Percentiles rank a stretch among this genome's conserved stretches.
phyloP scores from a whole-genome alignment of 768 basidiomycete species.

The Kwoniella heveanensis region DNA sequence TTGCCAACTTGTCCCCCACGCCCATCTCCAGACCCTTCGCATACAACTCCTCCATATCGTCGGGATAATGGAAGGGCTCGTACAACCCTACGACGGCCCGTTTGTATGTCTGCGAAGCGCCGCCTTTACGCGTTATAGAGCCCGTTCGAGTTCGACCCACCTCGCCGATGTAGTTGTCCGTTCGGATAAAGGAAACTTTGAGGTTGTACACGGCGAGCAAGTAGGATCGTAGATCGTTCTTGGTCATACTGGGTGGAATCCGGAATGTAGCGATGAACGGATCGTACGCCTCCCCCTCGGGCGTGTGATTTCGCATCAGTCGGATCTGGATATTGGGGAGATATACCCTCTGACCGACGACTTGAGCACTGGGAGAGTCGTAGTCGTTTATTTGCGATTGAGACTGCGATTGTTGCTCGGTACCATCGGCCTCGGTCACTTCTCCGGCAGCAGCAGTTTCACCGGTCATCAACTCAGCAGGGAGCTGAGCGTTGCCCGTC shows the following conservation, averaged over 20 bases:
- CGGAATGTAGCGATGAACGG: constrained; percentile 95
- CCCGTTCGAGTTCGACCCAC: constrained; percentile 52
- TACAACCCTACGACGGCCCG: constrained; percentile 87
- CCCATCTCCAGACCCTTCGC: constrained; percentile 60
- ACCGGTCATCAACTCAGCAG: neutral
- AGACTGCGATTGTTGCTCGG: neutral
- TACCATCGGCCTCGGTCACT: neutral
- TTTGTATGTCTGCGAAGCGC: constrained; percentile 67
- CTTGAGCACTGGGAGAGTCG: constrained; percentile 5
- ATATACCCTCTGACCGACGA: constrained; percentile 81
- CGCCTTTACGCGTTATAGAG: constrained; percentile 28
- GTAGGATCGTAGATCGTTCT: constrained; percentile 87
- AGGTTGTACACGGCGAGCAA: constrained; percentile 83
- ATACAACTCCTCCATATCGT: constrained; percentile 74
- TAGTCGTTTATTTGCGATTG: neutral
- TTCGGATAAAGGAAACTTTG: constrained; percentile 87
- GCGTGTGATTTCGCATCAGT: constrained; percentile 80
- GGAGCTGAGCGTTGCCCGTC: constrained; percentile 1
- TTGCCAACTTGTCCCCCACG: constrained; percentile 50
- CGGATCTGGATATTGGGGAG: constrained; percentile 84
- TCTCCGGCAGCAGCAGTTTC: neutral
- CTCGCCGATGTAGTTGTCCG: constrained; percentile 81
- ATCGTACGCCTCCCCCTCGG: constrained; percentile 77
- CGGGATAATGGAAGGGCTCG: constrained; percentile 92
- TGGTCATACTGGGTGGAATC: constrained; percentile 81